Percentiles rank a stretch among this genome's conserved stretches.
phyloP scores from a whole-genome alignment of 306 rosid species.

The Quercus bicolor region DNA sequence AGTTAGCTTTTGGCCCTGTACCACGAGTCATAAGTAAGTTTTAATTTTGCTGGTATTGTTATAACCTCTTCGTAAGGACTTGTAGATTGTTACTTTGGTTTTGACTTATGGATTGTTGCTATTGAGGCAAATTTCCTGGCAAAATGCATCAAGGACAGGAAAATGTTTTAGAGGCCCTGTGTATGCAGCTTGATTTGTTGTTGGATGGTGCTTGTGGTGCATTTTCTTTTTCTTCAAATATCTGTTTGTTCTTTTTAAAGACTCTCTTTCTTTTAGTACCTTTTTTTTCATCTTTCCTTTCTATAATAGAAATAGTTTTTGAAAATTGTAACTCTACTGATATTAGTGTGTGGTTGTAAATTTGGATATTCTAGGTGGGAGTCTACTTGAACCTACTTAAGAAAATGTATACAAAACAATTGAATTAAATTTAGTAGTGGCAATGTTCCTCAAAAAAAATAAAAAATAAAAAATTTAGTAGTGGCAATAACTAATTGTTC shows the following conservation, averaged over 20 bases:
- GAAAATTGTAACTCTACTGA: background rate
- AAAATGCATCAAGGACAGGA: background rate
- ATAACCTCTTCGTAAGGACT: background rate
- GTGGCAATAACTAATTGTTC: background rate
- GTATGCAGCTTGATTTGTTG: background rate
- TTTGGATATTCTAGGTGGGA: background rate
- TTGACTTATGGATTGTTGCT: background rate
- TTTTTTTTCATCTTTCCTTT: background rate
- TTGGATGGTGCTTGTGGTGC: background rate
- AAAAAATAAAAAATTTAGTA: too few relatives aligned
- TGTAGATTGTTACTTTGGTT: background rate
- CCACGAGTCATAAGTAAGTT: too few relatives aligned
- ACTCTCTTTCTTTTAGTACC: background rate
- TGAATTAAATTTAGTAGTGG: background rate
- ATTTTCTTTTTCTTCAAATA: background rate
- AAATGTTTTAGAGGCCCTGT: background rate
- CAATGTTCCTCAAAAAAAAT: background rate
- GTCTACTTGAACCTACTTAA: background rate
- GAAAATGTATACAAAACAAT: background rate
- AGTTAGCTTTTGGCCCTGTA: too few relatives aligned
- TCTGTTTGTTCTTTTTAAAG: background rate
- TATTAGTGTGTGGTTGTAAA: background rate
- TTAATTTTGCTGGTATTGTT: background rate
- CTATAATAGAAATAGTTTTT: background rate
- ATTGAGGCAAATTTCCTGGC: background rate